Percentiles rank a stretch among this genome's conserved stretches.
phyloP scores from a whole-genome alignment of 495 filamentous ascomycete genomes.

The Xylaria intraflava region DNA sequence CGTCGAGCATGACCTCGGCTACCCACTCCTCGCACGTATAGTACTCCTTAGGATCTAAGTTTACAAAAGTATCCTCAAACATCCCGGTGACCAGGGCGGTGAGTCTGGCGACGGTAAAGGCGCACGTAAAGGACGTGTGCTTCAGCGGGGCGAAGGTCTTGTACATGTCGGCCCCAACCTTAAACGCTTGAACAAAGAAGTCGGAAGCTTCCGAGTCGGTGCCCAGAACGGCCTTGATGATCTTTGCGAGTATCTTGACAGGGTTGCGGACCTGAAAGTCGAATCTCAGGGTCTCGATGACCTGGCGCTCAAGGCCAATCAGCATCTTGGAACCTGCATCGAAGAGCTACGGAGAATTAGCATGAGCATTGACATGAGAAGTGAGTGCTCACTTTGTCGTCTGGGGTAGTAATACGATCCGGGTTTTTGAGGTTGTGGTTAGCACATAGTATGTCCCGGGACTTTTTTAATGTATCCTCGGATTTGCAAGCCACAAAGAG shows the following conservation, averaged over 20 bases:
- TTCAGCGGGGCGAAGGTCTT: slow-evolving; percentile 90
- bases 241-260: slow-evolving; percentile 73
- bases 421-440: slow-evolving; percentile 76
- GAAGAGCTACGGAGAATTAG: slow-evolving; percentile 53
- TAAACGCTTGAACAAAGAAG: slow-evolving; percentile 60
- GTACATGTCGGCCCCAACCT: slow-evolving; percentile 81
- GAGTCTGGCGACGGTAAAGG: slow-evolving; percentile 74
- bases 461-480: slow-evolving; percentile 96
- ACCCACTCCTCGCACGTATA: slow-evolving; percentile 60
- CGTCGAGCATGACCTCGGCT: slow-evolving; percentile 78
- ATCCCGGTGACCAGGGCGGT: slow-evolving; percentile 58
- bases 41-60: slow-evolving; percentile 38
- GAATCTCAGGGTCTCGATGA: slow-evolving; percentile 89
- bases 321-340: slow-evolving; percentile 68
- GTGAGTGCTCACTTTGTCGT: slow-evolving; percentile 59
- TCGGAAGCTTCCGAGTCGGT: slow-evolving; percentile 27
- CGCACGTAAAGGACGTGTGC: slow-evolving; percentile 71
- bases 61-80: slow-evolving; percentile 36
- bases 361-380: neutral
- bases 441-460: slow-evolving; percentile 82
- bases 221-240: slow-evolving; percentile 49
- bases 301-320: slow-evolving; percentile 82
- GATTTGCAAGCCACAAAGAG: slow-evolving; percentile 94
- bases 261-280: slow-evolving; percentile 91
- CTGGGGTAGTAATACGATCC: slow-evolving; percentile 68